Evolutionary conservation across 257 asterid genomes (phyloP).

Genomic region (Nicotiana knightiana): DNA sequence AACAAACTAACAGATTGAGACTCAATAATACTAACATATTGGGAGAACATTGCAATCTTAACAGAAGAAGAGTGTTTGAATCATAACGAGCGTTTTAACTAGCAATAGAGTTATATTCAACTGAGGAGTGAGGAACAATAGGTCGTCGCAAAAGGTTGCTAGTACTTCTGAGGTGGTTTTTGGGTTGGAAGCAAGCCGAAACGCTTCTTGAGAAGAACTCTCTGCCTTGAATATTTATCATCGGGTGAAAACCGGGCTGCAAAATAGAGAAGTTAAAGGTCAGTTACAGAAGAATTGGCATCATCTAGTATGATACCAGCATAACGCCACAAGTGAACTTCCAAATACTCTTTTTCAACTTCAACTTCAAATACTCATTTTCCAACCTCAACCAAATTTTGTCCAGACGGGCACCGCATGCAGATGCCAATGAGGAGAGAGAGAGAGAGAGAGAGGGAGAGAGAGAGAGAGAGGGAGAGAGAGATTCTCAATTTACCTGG

Average conservation of each 20-base stretch:
- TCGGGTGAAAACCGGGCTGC: slow-evolving; percentile 90
- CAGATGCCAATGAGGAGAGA: neutral
- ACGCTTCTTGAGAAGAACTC: slow-evolving; percentile 72
- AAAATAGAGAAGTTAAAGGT: neutral
- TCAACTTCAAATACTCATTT: too few species aligned
- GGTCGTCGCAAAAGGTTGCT: neutral
- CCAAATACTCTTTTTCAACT: too few species aligned
- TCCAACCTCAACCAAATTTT: too few species aligned
- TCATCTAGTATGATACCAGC: neutral
- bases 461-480: neutral
- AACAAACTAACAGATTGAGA: neutral
- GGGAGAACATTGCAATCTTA: neutral
- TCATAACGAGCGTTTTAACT: neutral
- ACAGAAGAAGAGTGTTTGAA: neutral
- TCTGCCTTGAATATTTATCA: slow-evolving; percentile 73
- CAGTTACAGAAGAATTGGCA: neutral
- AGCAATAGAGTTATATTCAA: neutral
- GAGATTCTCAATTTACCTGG: slow-evolving; percentile 42
- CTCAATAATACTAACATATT: neutral
- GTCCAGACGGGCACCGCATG: neutral
- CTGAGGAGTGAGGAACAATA: neutral
- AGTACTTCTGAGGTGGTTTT: slow-evolving; percentile 58
- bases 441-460: neutral
- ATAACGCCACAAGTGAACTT: neutral
- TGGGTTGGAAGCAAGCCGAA: slow-evolving; percentile 84